phyloP scores from a whole-genome alignment of 2,329 filamentous ascomycete genomes.

The Aspergillus sergii region DNA sequence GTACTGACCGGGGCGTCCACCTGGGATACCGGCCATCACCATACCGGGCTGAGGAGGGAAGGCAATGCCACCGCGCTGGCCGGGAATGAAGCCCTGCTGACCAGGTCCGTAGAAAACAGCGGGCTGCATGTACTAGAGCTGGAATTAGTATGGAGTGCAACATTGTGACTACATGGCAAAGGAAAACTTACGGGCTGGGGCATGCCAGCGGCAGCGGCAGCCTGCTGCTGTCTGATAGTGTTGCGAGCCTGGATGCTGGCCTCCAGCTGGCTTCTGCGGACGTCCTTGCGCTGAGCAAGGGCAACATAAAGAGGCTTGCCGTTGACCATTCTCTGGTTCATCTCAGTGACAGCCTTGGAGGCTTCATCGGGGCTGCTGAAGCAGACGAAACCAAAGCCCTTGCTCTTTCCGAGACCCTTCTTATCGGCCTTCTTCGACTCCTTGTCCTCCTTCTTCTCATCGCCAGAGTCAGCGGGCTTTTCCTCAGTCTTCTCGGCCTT shows the following conservation, averaged over 20 bases:
- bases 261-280: conserved; percentile 98
- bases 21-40: conserved; percentile 66
- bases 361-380: conserved; percentile 99
- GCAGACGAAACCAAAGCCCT: conserved; percentile 99
- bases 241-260: conserved; percentile 99
- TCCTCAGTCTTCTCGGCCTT: conserved; percentile 45
- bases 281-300: conserved; percentile 98
- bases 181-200: conserved; percentile 58
- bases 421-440: conserved; percentile 60
- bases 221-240: conserved; percentile 97
- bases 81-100: conserved; percentile 59
- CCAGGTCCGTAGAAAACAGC: conserved; percentile 91
- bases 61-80: conserved; percentile 62
- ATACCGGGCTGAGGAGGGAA: conserved; percentile 60
- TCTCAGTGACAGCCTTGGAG: conserved; percentile 97
- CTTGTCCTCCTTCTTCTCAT: conserved; percentile 58
- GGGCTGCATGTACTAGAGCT: conserved; percentile 74
- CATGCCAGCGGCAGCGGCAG: conserved; percentile 86
- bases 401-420: conserved; percentile 89
- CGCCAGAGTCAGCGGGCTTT: background rate
- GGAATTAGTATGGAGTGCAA: conserved; percentile 15
- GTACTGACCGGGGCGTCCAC: conserved; percentile 84
- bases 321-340: conserved; percentile 99
- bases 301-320: conserved; percentile 97
- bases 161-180: background rate